Base-by-base conservation (phyloP, 352 stramenopile genomes). In the Pseudoperonospora humuli region DNA sequence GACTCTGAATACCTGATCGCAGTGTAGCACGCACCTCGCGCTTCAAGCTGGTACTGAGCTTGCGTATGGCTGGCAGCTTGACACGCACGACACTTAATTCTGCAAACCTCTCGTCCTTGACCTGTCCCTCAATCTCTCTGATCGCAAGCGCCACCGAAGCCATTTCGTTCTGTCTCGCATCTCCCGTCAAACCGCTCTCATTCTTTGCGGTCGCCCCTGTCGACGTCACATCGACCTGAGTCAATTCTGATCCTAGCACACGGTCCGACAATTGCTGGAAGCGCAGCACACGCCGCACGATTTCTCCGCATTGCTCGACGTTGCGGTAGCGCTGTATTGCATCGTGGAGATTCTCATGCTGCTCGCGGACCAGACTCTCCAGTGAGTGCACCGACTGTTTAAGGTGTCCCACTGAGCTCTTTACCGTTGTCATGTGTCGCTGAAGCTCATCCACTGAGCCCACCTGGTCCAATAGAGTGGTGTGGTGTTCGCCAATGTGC, bases 391-490 rank as follows among this genome's bases (percentile, higher is more conserved):
- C 67, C 1, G 69, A 70, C 20, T 66, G 58, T 49, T 90, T 80
- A 20, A 90, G 59, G n/a, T 85, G 56, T 3, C 61, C 46, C 35
- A 88, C 75, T 0, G 75, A 84, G 24, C 52, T 54, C 41, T 90
- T 68, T 7, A 89, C 67, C 1, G 42, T 47, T 7, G 61, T 68
- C 6, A 90, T 68, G 29, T 86, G 64, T 7, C 27, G 32, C 50
- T 91, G 74, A 5, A 93, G 57, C 13, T 73, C 78, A 40, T 90
- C 78, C 8, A 90, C 75, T 1, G 81, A 93, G 10, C 81, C 75
- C 26, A 90, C 78, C 25, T 85, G 75, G 9, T 68, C 57, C 31
- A 93, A 45, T 23, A 93, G 55, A 34, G 72, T 64, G 37, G 61
- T 68, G 53, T 93, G 76, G 57, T 89, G 64, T 32, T 82, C 75